Percentiles rank a stretch among this genome's conserved stretches.
Conservation (phyloP, 306 rosid species). For the Pachyrhizus erosus region DNA sequence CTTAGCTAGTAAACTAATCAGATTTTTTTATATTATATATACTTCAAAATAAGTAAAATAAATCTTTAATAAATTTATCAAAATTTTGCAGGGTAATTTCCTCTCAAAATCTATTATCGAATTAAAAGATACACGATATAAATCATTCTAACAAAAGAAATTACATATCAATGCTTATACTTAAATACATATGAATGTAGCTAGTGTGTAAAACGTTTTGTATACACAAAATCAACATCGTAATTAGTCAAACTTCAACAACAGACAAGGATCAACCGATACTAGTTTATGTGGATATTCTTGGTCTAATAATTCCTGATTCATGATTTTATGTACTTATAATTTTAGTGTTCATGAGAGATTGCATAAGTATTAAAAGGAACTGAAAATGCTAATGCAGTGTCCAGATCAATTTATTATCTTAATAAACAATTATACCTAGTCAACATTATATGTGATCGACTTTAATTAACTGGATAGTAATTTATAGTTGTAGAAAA, state of each 20-base stretch:
- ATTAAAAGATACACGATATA: not conserved
- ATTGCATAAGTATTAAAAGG: not conserved
- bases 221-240: not conserved
- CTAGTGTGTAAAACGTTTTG: not conserved
- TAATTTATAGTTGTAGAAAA: not conserved
- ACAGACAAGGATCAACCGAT: conserved; percentile 1
- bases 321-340: not conserved
- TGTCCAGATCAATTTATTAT: not conserved
- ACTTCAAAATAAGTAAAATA: not conserved
- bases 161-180: not conserved
- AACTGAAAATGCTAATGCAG: not conserved
- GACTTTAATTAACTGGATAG: not conserved
- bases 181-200: not conserved
- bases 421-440: not conserved
- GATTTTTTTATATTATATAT: not conserved
- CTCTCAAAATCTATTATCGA: conserved; percentile 4
- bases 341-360: not conserved
- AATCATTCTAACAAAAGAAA: not conserved
- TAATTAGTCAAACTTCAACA: not conserved
- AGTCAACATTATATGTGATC: not conserved
- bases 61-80: not conserved
- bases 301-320: not conserved
- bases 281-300: not conserved
- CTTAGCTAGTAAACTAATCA: not conserved
- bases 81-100: not conserved